Evolutionary conservation across 179 eudicot species (phyloP).

Genomic region (Beta macrorhiza): DNA sequence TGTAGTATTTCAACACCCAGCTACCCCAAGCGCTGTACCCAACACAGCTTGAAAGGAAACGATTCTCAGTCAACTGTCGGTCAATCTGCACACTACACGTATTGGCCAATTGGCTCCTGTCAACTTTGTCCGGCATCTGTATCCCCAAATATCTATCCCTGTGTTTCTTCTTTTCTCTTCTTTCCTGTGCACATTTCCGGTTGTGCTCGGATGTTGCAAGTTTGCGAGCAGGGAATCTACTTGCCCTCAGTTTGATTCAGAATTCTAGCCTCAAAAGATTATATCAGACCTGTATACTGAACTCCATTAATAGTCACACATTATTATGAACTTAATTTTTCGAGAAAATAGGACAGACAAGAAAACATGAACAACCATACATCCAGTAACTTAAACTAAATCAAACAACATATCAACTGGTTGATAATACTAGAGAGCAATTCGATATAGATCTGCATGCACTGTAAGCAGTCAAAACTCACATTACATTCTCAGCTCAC

Average conservation of each 20-base stretch:
- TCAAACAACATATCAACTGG: background rate
- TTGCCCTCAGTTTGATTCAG: background rate
- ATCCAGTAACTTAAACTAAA: background rate
- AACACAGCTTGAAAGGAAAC: background rate
- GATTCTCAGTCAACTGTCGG: background rate
- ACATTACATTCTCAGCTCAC: too few species aligned
- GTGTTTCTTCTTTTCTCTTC: background rate
- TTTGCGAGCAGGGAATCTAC: background rate
- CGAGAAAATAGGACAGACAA: background rate
- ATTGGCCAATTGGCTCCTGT: background rate
- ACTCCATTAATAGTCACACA: background rate
- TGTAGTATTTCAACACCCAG: background rate
- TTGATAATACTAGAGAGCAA: background rate
- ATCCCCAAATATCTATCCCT: background rate
- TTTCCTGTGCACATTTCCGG: background rate
- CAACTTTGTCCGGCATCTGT: background rate
- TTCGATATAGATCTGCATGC: background rate
- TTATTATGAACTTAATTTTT: background rate
- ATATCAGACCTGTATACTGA: background rate
- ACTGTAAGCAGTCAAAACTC: background rate
- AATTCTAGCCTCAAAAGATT: background rate
- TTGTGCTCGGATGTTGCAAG: background rate
- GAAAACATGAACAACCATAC: background rate
- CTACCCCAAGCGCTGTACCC: background rate
- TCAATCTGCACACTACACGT: background rate